Percentiles rank a stretch among this genome's conserved stretches.
Conservation (phyloP, 2,329 filamentous ascomycete species). For the Exserohilum turcica region DNA sequence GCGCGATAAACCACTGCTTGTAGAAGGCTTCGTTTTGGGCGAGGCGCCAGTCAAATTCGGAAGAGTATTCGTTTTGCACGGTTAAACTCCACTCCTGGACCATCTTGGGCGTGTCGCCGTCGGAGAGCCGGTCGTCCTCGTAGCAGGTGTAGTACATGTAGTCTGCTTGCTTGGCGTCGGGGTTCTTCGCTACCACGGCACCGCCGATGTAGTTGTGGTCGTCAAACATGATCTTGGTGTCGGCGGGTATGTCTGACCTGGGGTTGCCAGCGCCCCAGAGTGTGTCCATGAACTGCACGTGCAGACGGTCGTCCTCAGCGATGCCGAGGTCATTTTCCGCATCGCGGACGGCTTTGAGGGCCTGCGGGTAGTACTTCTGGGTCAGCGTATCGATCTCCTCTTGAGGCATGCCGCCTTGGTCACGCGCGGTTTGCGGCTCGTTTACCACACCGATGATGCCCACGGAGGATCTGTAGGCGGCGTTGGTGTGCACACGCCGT, state of each 20-base stretch:
- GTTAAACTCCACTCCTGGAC: conserved; percentile 66
- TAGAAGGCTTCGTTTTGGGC: conserved; percentile 57
- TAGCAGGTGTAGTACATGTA: conserved; percentile 60
- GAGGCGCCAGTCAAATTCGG: conserved; percentile 49
- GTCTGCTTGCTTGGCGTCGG: conserved; percentile 48
- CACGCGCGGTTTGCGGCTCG: conserved; percentile 53
- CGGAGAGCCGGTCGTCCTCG: conserved; percentile 50
- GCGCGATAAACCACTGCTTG: conserved; percentile 61
- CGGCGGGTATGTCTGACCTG: conserved; percentile 50
- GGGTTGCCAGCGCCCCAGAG: conserved; percentile 64
- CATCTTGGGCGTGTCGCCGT: conserved; percentile 51
- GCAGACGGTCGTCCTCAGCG: conserved; percentile 52
- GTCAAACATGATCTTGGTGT: conserved; percentile 58
- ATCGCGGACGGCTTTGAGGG: conserved; percentile 54
- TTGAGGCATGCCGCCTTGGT: conserved; percentile 16
- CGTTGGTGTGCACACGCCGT: conserved; percentile 56
- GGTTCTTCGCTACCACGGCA: conserved; percentile 37
- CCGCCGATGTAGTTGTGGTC: conserved; percentile 63
- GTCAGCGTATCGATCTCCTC: conserved; percentile 35
- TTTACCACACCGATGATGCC: conserved; percentile 63
- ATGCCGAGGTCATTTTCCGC: conserved; percentile 55
- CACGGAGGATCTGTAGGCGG: conserved; percentile 60
- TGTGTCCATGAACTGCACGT: conserved; percentile 61
- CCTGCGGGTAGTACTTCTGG: conserved; percentile 55
- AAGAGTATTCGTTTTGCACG: conserved; percentile 55